A percentile compares a stretch with the other conserved stretches of the same genome.
Conservation (phyloP, 805 yeast species). For the Kodamaea hsintzibuensis region DNA sequence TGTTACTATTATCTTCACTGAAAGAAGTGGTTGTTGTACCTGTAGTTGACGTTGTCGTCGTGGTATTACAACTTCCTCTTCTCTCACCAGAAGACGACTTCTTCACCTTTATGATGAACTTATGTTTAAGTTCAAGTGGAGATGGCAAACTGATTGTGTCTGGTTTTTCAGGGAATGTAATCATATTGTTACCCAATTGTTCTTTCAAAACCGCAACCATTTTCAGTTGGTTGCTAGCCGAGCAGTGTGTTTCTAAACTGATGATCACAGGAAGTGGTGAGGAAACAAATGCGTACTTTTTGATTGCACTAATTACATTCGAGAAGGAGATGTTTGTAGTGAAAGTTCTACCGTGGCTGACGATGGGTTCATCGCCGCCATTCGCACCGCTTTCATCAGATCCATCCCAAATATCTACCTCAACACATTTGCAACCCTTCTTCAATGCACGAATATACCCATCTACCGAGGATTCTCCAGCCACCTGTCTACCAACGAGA, state of each 20-base stretch:
- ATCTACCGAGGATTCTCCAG: slow-evolving; percentile 84
- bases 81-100: slow-evolving; percentile 33
- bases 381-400: slow-evolving; percentile 35
- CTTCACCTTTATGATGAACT: slow-evolving; percentile 77
- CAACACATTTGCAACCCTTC: slow-evolving; percentile 93
- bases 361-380: slow-evolving; percentile 56
- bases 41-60: slow-evolving; percentile 26
- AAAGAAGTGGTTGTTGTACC: slow-evolving; percentile 40
- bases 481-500: slow-evolving; percentile 82
- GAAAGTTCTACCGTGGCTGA: slow-evolving; percentile 85
- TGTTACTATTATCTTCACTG: slow-evolving; percentile 37
- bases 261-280: slow-evolving; percentile 84
- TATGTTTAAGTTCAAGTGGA: slow-evolving; percentile 70
- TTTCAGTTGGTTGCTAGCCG: slow-evolving; percentile 60
- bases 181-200: slow-evolving; percentile 58
- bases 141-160: slow-evolving; percentile 55
- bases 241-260: slow-evolving; percentile 85
- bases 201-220: slow-evolving; percentile 55
- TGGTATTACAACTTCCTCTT: slow-evolving; percentile 17
- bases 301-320: slow-evolving; percentile 70
- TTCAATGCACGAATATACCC: slow-evolving; percentile 85
- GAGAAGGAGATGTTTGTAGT: slow-evolving; percentile 70
- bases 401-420: slow-evolving; percentile 91
- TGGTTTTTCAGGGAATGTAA: slow-evolving; percentile 17
- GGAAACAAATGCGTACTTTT: slow-evolving; percentile 85